A percentile compares a stretch with the other conserved stretches of the same genome.
These are phyloP conservation scores for Metschnikowia anglica DNA, from an alignment of 805 yeast genomes.

Conservation along the genomic window DNA sequence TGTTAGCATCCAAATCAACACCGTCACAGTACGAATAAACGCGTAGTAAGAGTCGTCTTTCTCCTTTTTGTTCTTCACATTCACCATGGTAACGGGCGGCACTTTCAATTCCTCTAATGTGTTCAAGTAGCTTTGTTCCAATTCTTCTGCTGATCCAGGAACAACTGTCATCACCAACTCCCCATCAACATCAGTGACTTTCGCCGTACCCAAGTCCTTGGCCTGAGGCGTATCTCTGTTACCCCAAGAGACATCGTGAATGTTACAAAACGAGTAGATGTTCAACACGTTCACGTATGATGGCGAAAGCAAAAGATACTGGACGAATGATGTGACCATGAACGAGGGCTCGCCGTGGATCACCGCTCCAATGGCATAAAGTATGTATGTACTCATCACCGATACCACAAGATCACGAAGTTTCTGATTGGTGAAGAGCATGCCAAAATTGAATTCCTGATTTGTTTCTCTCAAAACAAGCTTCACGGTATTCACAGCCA, in stretches of 20 bases:
- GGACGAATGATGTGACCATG: slow-evolving; percentile 83
- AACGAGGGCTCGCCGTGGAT: slow-evolving; percentile 89
- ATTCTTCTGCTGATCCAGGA: slow-evolving; percentile 74
- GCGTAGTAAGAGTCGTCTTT: slow-evolving; percentile 82
- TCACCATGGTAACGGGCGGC: slow-evolving; percentile 23
- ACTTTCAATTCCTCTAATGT: slow-evolving; percentile 60
- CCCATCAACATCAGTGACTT: slow-evolving; percentile 45
- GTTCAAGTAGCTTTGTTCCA: slow-evolving; percentile 69
- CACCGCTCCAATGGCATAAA: slow-evolving; percentile 76
- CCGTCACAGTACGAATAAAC: slow-evolving; percentile 83
- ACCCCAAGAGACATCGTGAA: slow-evolving; percentile 97
- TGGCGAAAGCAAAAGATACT: slow-evolving; percentile 82
- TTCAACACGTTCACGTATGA: slow-evolving; percentile 87
- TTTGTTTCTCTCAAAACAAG: slow-evolving; percentile 46
- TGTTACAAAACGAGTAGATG: slow-evolving; percentile 93
- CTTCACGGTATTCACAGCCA: slow-evolving; percentile 72
- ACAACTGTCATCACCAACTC: slow-evolving; percentile 40
- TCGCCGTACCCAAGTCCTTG: slow-evolving; percentile 82
- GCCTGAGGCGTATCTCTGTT: slow-evolving; percentile 76
- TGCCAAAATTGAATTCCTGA: slow-evolving; percentile 38
- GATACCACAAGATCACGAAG: slow-evolving; percentile 90
- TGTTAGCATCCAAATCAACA: slow-evolving; percentile 83
- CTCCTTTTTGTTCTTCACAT: slow-evolving; percentile 21
- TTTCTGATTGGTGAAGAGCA: slow-evolving; percentile 62
- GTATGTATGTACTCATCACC: slow-evolving; percentile 74